Evolutionary conservation across 2,329 filamentous ascomycete genomes (phyloP).

Genomic region (Cryphonectria naterciae): DNA sequence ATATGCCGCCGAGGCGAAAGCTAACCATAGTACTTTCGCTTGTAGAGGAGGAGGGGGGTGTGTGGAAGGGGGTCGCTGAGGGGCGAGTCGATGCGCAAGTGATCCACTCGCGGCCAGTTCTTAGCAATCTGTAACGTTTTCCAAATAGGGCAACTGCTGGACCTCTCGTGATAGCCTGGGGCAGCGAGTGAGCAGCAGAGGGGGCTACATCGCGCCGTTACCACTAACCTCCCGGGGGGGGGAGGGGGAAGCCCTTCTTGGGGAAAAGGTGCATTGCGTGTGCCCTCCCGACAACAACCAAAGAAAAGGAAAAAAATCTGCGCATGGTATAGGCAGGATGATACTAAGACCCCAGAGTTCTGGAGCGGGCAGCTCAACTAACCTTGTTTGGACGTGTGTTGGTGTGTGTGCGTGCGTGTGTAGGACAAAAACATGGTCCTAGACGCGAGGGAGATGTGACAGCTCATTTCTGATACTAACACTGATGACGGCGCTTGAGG

Average conservation of each 20-base stretch:
- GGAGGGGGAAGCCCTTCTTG: not conserved
- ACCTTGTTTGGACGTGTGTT: not conserved
- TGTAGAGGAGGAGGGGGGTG: not conserved
- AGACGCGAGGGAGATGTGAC: constrained; percentile 24
- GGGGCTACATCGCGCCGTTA: constrained; percentile 19
- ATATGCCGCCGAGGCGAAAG: not conserved
- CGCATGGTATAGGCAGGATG: not conserved
- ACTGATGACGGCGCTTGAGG: constrained; percentile 22
- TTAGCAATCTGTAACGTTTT: constrained; percentile 27
- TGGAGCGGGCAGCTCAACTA: constrained; percentile 1
- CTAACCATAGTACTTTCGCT: not conserved
- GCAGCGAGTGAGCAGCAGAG: constrained; percentile 10
- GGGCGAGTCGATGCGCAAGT: constrained; percentile 20
- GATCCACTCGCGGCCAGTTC: constrained; percentile 13
- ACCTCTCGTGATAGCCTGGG: not conserved
- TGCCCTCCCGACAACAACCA: not conserved
- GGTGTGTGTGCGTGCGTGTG: constrained; percentile 5
- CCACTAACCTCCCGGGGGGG: not conserved
- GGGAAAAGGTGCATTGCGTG: constrained; percentile 12
- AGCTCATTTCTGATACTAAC: constrained; percentile 20
- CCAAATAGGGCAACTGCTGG: constrained; percentile 16
- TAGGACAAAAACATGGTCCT: not conserved
- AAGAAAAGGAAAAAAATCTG: not conserved
- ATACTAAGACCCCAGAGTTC: not conserved
- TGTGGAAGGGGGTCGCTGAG: not conserved